Conservation (phyloP, 306 rosid species). For the Gynostemma pentaphyllum region DNA sequence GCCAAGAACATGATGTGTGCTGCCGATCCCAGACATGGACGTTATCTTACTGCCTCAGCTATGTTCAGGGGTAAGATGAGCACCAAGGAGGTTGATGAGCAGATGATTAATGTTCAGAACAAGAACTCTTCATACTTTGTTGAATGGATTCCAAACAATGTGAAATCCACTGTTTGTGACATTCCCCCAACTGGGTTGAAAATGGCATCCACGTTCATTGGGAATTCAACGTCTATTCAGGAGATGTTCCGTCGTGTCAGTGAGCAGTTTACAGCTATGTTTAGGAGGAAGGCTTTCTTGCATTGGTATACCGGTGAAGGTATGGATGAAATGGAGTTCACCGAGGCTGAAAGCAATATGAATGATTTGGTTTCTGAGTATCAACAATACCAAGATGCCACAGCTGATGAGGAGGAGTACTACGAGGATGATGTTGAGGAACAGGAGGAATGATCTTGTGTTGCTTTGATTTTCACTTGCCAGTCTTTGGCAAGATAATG, state of each 20-base stretch:
- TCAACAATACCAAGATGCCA: conserved; percentile 46
- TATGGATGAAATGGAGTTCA: conserved; percentile 38
- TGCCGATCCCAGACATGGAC: conserved; percentile 39
- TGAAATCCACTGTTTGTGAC: conserved; percentile 40
- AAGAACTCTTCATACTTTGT: conserved; percentile 38
- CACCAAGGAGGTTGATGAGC: conserved; percentile 43
- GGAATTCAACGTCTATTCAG: conserved; percentile 30
- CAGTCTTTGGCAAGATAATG: background rate
- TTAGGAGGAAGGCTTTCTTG: conserved; percentile 38
- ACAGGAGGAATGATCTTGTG: background rate
- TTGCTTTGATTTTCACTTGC: background rate
- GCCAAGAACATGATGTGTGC: conserved; percentile 50
- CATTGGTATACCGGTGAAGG: conserved; percentile 40
- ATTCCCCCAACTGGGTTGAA: conserved; percentile 41
- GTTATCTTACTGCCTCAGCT: conserved; percentile 41
- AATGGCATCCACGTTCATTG: conserved; percentile 40
- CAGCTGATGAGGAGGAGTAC: conserved; percentile 44
- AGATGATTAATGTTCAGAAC: conserved; percentile 41
- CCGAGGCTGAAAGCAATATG: conserved; percentile 40
- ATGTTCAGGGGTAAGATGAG: conserved; percentile 49
- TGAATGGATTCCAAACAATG: conserved; percentile 44
- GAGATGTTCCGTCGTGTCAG: conserved; percentile 33
- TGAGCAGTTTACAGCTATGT: conserved; percentile 38
- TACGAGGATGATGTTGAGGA: conserved; percentile 26
- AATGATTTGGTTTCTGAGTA: conserved; percentile 38